Evolutionary conservation across 139 green algal species (phyloP).

Genomic region (Eudorina sp.): DNA sequence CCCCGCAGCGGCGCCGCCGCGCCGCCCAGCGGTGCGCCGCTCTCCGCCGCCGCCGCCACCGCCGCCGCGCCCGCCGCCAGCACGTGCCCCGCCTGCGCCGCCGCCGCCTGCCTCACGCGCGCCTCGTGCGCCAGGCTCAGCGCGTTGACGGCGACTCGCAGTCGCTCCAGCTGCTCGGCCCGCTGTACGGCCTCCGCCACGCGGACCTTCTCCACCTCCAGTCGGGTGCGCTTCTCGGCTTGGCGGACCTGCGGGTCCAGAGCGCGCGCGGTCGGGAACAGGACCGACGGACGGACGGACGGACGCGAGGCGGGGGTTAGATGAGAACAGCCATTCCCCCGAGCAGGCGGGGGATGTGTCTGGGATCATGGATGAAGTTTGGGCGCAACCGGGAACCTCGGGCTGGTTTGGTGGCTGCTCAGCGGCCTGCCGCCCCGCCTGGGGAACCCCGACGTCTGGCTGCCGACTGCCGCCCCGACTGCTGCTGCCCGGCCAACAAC

Average conservation of each 20-base stretch:
- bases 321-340: too few relatives aligned
- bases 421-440: too few relatives aligned
- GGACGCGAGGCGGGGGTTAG: too few relatives aligned
- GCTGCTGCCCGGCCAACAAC: too few relatives aligned
- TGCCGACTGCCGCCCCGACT: too few relatives aligned
- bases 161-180: neutral
- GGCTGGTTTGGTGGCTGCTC: too few relatives aligned
- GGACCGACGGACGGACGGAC: too few relatives aligned
- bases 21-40: constrained; percentile 6
- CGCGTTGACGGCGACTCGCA: constrained; percentile 12
- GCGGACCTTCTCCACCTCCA: neutral
- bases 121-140: constrained; percentile 27
- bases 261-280: too few relatives aligned
- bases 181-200: constrained; percentile 16
- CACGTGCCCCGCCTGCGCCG: constrained; percentile 2
- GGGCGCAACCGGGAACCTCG: too few relatives aligned
- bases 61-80: constrained; percentile 38
- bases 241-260: constrained; percentile 21
- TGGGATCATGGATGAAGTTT: too few relatives aligned
- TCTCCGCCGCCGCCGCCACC: constrained; percentile 39
- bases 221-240: constrained; percentile 34
- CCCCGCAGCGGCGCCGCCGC: constrained; percentile 28
- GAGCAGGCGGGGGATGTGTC: too few relatives aligned
- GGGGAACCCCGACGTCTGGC: too few relatives aligned
- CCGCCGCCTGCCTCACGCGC: constrained; percentile 21